Evolutionary conservation across 2,329 filamentous ascomycete genomes (phyloP).

Genomic region (Aspergillus pseudotamarii): DNA sequence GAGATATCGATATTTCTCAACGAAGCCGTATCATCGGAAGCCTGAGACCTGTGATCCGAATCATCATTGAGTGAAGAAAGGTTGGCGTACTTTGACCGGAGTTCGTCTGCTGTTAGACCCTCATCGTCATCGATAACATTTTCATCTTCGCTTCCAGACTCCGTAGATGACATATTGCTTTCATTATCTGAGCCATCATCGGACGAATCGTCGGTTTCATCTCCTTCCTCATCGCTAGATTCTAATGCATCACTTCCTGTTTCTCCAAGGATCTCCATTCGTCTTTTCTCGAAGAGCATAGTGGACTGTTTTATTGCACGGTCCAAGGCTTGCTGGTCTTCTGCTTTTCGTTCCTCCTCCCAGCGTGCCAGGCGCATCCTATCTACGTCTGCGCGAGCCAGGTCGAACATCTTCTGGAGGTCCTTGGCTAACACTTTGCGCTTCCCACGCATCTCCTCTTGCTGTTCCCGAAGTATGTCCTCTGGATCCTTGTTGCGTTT

Average conservation of each 20-base stretch:
- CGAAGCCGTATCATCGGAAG: conserved; percentile 23
- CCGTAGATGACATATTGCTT: conserved; percentile 52
- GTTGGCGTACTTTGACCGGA: conserved; percentile 51
- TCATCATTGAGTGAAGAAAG: conserved; percentile 32
- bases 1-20: conserved; percentile 24
- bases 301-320: conserved; percentile 57
- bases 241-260: conserved; percentile 70
- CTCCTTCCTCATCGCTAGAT: conserved; percentile 58
- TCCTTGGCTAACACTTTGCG: conserved; percentile 74
- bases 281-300: conserved; percentile 51
- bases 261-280: conserved; percentile 51
- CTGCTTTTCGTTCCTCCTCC: conserved; percentile 57
- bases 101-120: conserved; percentile 49
- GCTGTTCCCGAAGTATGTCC: conserved; percentile 78
- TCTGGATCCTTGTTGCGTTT: conserved; percentile 57
- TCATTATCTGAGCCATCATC: conserved; percentile 60
- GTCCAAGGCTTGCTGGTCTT: conserved; percentile 57
- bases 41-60: conserved; percentile 28
- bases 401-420: conserved; percentile 62
- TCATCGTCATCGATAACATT: conserved; percentile 47
- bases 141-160: conserved; percentile 46
- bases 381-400: conserved; percentile 61
- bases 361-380: conserved; percentile 58
- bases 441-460: conserved; percentile 64
- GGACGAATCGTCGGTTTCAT: conserved; percentile 45